Conservation (phyloP, 225 moss, liverwort and hornwort genomes). For the Pseudoscleropodium purum region DNA sequence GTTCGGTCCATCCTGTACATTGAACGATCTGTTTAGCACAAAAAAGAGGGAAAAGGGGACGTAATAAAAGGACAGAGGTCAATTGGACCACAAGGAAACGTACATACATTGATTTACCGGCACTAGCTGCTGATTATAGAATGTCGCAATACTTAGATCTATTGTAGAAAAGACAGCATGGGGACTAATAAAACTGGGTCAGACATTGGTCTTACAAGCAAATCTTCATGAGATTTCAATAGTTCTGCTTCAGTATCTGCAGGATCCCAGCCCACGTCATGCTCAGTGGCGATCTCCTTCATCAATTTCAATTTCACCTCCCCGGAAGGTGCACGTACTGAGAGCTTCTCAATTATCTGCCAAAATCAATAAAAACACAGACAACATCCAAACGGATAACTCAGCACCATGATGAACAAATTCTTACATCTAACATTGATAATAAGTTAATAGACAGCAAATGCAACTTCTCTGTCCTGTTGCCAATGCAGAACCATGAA, state of each 20-base stretch:
- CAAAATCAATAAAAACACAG: not conserved
- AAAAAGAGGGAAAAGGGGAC: not conserved
- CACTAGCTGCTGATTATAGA: not conserved
- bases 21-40: not conserved
- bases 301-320: slow-evolving; percentile 87
- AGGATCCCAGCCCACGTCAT: slow-evolving; percentile 87
- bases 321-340: slow-evolving; percentile 80
- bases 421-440: not conserved
- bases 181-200: not conserved
- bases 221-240: slow-evolving; percentile 68
- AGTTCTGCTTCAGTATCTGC: slow-evolving; percentile 75
- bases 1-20: slow-evolving; percentile 74
- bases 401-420: not conserved
- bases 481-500: not conserved
- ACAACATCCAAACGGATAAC: not conserved
- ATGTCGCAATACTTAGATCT: not conserved
- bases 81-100: not conserved
- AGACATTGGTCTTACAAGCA: slow-evolving; percentile 59
- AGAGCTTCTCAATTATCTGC: slow-evolving; percentile 97
- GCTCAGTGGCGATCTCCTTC: slow-evolving; percentile 82
- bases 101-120: not conserved
- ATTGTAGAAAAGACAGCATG: not conserved
- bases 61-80: not conserved
- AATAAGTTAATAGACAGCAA: not conserved
- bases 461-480: not conserved